Evolutionary conservation across 768 basidiomycete genomes (phyloP), one percentile per base, ranked within the genome.

Genomic region (Austroboletus festivus): DNA sequence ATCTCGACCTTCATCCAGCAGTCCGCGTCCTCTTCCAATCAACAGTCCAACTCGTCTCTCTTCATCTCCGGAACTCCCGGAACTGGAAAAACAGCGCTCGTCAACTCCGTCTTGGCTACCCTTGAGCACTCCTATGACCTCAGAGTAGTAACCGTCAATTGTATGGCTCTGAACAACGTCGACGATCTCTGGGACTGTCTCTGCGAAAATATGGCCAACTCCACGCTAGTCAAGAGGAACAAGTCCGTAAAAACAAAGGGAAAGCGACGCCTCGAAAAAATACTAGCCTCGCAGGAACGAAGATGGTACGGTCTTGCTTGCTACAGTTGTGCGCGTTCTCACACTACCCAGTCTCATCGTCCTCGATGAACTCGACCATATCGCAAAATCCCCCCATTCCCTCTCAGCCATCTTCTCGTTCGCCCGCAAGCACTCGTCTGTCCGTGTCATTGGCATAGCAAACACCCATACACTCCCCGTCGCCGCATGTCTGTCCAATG

Each of bases 31-130:
- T 21, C 26, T 22, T 16, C 46, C 16, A 24, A 38, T 19, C 58
- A 57, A 21, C 50, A 51, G 4, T 45, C 52, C 20, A 60, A 68
- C 22, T 72, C 80, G 10, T 76, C 80, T 37, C 73, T 95, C 49
- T 97, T 94, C 66, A 84, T 97, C 44, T 94, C 93, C 9, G 95
- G 95, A 9, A 82, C 91, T 2, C 93, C 93, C 4, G 95, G 94
- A 1, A 92, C 91, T 3, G 92, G 92, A 18, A 94, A 95, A 71
- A 94, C 90, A 2, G 92, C 90, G 0, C 72, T 95, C 4, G 80
- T 93, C 22, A 84, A 85, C 57, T 72, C 82, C 5, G 70, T 90
- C 23, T 64, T 93, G 19, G 48, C 65, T n/a, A 66, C 70, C 8
- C 53, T 77, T 22, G 65, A 72, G 21, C 70, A 73, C 24, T 55